Evolutionary conservation across 495 filamentous ascomycete genomes (phyloP).

Genomic region (Hypoxylon intermedium): DNA sequence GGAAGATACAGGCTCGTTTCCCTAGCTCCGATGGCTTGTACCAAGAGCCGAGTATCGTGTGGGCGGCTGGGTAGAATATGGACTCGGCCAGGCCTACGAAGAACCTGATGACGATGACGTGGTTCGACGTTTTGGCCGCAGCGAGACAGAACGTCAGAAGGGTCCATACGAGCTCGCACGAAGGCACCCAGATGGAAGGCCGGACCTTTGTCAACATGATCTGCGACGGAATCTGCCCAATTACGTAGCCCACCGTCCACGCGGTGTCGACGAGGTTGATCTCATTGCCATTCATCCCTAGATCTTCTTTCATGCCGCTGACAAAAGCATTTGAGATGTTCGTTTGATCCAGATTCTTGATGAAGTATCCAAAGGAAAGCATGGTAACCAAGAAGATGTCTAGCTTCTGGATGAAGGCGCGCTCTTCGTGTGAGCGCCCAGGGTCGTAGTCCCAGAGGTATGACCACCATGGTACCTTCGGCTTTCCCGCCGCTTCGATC

Average conservation of each 20-base stretch:
- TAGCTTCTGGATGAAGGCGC: constrained; percentile 37
- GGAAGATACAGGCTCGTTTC: constrained; percentile 49
- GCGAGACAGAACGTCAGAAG: constrained; percentile 45
- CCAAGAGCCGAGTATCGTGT: constrained; percentile 44
- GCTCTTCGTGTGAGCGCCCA: constrained; percentile 34
- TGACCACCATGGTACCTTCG: constrained; percentile 36
- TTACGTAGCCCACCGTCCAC: constrained; percentile 49
- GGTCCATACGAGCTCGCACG: constrained; percentile 48
- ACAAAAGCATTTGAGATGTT: constrained; percentile 54
- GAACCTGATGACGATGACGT: constrained; percentile 49
- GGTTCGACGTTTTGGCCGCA: constrained; percentile 37
- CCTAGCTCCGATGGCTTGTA: constrained; percentile 40
- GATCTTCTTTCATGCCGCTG: constrained; percentile 47
- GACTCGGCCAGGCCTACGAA: constrained; percentile 57
- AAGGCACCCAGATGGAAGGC: constrained; percentile 55
- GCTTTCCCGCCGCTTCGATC: constrained; percentile 2
- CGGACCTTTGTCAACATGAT: constrained; percentile 53
- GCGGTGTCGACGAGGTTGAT: constrained; percentile 41
- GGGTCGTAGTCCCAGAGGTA: constrained; percentile 42
- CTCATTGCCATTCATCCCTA: constrained; percentile 43
- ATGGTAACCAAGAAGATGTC: constrained; percentile 49
- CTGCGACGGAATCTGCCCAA: constrained; percentile 48
- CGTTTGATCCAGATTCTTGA: constrained; percentile 51
- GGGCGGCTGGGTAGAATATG: constrained; percentile 48
- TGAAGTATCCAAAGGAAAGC: constrained; percentile 51